Percentiles rank a stretch among this genome's conserved stretches.
These are phyloP conservation scores for Bromus sterilis DNA, from an alignment of 176 grass and related monocot genomes.

Conservation along the genomic window DNA sequence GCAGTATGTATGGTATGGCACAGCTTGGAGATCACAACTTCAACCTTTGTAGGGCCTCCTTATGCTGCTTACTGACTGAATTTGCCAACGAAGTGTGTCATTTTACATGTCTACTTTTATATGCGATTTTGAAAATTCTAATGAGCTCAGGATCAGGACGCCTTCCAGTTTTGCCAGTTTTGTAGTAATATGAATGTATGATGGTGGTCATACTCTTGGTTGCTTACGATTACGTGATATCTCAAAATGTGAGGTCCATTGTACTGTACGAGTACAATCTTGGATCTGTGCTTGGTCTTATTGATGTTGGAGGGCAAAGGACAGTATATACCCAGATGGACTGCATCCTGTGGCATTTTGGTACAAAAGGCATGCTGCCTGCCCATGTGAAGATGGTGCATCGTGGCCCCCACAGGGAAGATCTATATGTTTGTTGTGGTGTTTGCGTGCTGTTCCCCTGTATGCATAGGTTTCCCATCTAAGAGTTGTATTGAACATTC, in stretches of 20 bases:
- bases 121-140: background rate
- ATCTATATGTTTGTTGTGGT: background rate
- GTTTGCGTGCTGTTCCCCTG: background rate
- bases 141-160: background rate
- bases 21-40: background rate
- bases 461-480: background rate
- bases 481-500: background rate
- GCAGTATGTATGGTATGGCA: background rate
- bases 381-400: background rate
- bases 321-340: background rate
- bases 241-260: background rate
- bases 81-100: background rate
- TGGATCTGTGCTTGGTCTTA: background rate
- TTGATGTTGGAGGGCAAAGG: background rate
- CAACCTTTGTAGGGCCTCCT: background rate
- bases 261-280: background rate
- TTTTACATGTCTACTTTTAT: background rate
- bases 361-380: constrained; percentile 1
- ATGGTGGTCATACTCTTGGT: background rate
- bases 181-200: background rate
- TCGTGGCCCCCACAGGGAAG: background rate
- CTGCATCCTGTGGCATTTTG: background rate
- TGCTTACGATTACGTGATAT: background rate
- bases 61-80: background rate
- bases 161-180: background rate